Evolutionary conservation across 2,329 filamentous ascomycete genomes (phyloP).

Genomic region (Ceratocystis variospora): DNA sequence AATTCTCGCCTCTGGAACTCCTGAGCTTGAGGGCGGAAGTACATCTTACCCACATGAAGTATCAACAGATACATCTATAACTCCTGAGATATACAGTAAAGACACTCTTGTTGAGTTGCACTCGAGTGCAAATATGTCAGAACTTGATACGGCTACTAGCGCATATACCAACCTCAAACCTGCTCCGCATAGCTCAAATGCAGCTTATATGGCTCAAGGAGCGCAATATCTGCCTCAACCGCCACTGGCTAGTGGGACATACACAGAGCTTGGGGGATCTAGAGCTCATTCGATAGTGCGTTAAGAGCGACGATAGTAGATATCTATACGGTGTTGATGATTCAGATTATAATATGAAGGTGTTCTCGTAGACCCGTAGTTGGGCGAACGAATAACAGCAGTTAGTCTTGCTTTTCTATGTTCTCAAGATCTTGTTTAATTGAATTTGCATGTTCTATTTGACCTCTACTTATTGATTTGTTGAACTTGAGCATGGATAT

Average conservation of each 20-base stretch:
- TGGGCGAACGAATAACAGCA: no score
- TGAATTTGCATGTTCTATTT: no score
- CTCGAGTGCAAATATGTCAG: background rate
- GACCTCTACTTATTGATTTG: no score
- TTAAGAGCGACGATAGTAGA: background rate
- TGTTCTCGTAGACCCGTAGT: no score
- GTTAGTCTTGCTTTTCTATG: no score
- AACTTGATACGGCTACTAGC: background rate
- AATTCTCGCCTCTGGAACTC: slow-evolving; percentile 11
- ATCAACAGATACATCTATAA: background rate
- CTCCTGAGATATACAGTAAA: slow-evolving; percentile 30
- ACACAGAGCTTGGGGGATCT: background rate
- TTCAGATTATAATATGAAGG: background rate
- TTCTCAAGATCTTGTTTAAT: no score
- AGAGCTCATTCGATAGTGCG: background rate
- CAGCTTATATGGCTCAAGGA: background rate
- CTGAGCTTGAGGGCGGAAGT: background rate
- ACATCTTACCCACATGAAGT: background rate
- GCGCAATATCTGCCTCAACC: background rate
- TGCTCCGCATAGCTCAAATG: background rate
- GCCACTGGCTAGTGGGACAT: background rate
- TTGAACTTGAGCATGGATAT: no score
- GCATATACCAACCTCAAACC: background rate
- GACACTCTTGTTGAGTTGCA: background rate
- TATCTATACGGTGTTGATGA: background rate